Conservation (phyloP, 306 rosid genomes). For the Oxytropis ochrocephala region DNA sequence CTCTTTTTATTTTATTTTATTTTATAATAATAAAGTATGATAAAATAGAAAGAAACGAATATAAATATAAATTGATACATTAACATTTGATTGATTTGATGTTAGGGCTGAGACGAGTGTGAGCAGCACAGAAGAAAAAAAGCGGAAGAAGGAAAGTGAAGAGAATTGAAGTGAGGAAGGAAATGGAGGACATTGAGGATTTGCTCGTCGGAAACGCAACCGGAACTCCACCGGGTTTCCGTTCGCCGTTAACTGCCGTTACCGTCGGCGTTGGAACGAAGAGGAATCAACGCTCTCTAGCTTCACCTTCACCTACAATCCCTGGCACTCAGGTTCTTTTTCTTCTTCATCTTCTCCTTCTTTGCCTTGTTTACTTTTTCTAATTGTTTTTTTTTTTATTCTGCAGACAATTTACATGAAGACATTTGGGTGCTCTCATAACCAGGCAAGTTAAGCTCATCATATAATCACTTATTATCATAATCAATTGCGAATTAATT, state of each 20-base stretch:
- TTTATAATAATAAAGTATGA: no score
- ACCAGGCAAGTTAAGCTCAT: slow-evolving; percentile 42
- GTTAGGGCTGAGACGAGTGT: background rate
- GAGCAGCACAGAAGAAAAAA: background rate
- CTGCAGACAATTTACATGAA: slow-evolving; percentile 69
- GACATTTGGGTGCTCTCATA: slow-evolving; percentile 94
- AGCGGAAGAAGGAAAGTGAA: background rate
- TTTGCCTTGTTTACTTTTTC: background rate
- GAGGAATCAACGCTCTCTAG: slow-evolving; percentile 17
- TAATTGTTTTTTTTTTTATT: background rate
- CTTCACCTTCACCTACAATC: slow-evolving; percentile 27
- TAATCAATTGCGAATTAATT: background rate
- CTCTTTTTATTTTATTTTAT: no score
- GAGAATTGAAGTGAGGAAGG: background rate
- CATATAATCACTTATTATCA: background rate
- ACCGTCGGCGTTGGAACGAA: slow-evolving; percentile 38
- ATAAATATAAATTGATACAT: background rate
- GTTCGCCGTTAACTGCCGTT: slow-evolving; percentile 53
- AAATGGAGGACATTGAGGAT: slow-evolving; percentile 91
- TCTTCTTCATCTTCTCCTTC: background rate
- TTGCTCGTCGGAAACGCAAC: slow-evolving; percentile 38
- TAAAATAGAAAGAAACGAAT: no score
- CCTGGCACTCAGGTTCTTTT: slow-evolving; percentile 77
- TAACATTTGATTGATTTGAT: background rate
- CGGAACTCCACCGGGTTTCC: slow-evolving; percentile 72